A percentile compares a stretch with the other conserved stretches of the same genome.
These are phyloP conservation scores for Penicillium sp. DNA, from an alignment of 2,329 filamentous ascomycete species.

Conservation along the genomic window DNA sequence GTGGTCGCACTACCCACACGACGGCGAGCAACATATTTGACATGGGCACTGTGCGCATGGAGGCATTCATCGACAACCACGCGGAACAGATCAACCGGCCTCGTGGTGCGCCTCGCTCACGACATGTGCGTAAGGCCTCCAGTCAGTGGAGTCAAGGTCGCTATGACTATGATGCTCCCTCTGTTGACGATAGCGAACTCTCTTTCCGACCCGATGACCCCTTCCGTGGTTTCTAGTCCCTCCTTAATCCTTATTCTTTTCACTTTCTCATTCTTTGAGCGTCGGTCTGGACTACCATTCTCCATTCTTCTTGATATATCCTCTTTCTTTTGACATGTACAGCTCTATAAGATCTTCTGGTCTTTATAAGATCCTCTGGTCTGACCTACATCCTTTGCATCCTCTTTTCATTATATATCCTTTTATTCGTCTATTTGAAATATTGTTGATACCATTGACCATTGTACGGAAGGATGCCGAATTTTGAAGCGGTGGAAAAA, in stretches of 20 bases:
- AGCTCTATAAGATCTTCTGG: background rate
- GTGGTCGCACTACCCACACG: slow-evolving; percentile 47
- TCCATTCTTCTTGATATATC: slow-evolving; percentile 1
- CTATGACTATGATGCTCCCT: slow-evolving; percentile 36
- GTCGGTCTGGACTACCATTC: slow-evolving; percentile 1
- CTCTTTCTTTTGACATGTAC: background rate
- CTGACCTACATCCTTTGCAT: slow-evolving; percentile 8
- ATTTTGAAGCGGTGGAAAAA: slow-evolving; percentile 7
- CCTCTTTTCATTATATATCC: background rate
- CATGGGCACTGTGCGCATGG: slow-evolving; percentile 92
- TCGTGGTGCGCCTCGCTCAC: slow-evolving; percentile 17
- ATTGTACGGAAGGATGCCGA: slow-evolving; percentile 14
- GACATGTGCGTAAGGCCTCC: slow-evolving; percentile 32
- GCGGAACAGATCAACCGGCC: slow-evolving; percentile 31
- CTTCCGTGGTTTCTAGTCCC: slow-evolving; percentile 46
- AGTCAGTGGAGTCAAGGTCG: slow-evolving; percentile 34
- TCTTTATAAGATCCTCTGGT: background rate
- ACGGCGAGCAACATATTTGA: slow-evolving; percentile 70
- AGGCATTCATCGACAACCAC: slow-evolving; percentile 77
- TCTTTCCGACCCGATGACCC: slow-evolving; percentile 48
- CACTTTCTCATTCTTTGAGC: background rate
- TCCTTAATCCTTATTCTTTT: background rate
- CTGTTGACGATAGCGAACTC: slow-evolving; percentile 39
- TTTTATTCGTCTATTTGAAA: background rate
- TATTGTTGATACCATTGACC: slow-evolving; percentile 15